A percentile compares a stretch with the other conserved stretches of the same genome.
Evolutionary conservation across 345 rosid genomes (phyloP).

Genomic region (Acer negundo): DNA sequence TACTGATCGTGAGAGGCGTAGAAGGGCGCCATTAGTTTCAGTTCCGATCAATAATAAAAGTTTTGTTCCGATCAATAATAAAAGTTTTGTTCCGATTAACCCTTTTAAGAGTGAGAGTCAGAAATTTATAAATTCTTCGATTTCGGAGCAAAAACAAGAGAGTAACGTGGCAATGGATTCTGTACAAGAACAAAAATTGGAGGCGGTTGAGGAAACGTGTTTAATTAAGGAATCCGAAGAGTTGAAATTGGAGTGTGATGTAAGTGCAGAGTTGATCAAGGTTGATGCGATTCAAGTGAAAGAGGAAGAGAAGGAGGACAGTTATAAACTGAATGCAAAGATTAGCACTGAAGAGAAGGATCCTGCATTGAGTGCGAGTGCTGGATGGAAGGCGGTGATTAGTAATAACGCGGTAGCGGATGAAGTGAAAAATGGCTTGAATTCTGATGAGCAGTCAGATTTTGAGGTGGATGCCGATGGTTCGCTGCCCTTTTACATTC

Average conservation of each 20-base stretch:
- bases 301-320: conserved; percentile 29
- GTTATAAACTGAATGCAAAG: conserved; percentile 67
- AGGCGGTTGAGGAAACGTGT: conserved; percentile 29
- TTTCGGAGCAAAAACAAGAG: conserved; percentile 15
- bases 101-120: conserved; percentile 36
- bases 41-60: conserved; percentile 12
- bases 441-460: conserved; percentile 48
- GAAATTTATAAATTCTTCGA: conserved; percentile 11
- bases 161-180: conserved; percentile 5
- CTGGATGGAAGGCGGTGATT: conserved; percentile 79
- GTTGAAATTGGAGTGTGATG: conserved; percentile 7
- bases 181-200: conserved; percentile 11
- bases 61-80: conserved; percentile 11
- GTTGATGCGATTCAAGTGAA: conserved; percentile 36
- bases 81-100: conserved; percentile 7
- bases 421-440: conserved; percentile 32
- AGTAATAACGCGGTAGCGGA: conserved; percentile 32
- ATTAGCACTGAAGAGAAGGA: conserved; percentile 59
- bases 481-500: conserved; percentile 67
- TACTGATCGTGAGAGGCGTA: conserved; percentile 62
- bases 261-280: neutral
- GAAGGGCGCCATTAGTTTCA: conserved; percentile 23
- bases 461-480: conserved; percentile 77
- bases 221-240: conserved; percentile 10
- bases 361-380: conserved; percentile 69